These are phyloP conservation scores for Sporothrix brasiliensis DNA, from an alignment of 2,329 filamentous ascomycete genomes.

Conservation along the genomic window DNA sequence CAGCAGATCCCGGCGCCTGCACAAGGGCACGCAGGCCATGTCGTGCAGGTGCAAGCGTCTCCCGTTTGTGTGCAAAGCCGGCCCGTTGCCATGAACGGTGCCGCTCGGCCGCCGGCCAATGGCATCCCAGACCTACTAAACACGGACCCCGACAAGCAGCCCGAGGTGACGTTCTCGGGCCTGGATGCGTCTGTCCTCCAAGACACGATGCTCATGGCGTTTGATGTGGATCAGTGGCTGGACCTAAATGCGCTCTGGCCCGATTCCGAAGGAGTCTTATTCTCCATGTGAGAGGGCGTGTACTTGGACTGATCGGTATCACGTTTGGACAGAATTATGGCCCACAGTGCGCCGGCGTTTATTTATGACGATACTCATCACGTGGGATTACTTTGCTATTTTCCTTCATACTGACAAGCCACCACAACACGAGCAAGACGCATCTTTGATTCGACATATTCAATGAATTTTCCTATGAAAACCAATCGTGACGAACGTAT, in stretches of 20 bases:
- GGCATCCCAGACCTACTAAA: not conserved
- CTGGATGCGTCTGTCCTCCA: slow-evolving; percentile 1
- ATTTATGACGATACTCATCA: not conserved
- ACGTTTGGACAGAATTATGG: not conserved
- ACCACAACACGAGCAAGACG: no score
- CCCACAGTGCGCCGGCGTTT: not conserved
- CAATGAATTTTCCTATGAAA: no score
- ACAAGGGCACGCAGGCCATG: not conserved
- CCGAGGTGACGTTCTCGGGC: not conserved
- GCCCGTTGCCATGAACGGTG: no score
- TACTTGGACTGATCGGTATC: not conserved
- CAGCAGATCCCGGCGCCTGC: not conserved
- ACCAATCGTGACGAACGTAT: no score
- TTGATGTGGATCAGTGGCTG: slow-evolving; percentile 26
- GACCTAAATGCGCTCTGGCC: slow-evolving; percentile 17
- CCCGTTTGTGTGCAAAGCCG: not conserved
- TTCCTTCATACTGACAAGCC: not conserved
- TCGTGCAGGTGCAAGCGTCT: not conserved
- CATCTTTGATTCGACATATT: no score
- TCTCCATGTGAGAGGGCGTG: not conserved
- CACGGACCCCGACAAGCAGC: not conserved
- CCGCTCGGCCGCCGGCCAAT: not conserved
- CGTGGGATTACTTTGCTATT: not conserved
- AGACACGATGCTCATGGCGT: slow-evolving; percentile 26
- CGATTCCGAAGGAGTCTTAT: not conserved